Evolutionary conservation across 2,329 filamentous ascomycete species (phyloP), one percentile per base, ranked within the genome.

Genomic region (Penicillium sp.): DNA sequence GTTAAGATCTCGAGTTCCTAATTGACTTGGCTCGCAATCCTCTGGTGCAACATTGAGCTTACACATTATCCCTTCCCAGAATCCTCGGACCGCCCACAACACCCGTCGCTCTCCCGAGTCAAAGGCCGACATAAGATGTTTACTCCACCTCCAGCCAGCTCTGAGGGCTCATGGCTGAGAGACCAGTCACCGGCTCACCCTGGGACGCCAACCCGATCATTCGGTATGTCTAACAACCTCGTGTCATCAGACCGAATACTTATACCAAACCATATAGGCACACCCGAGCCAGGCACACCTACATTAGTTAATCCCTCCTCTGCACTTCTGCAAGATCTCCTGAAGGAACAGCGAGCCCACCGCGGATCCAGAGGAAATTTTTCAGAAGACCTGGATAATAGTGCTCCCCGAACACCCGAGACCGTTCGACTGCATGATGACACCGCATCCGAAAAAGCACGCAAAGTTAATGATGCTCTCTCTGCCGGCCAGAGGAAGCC

Each of bases 261-360:
- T 50, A 64, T 34, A 1, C 3, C 39, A 27, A 21, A 38, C 40
- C n/a, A 38, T 21, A 29, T 47, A 74, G 72, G 59, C 52, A 71
- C 64, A 5, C 65, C 67, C 2, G 72, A 75, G 16, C 55, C 61
- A 4, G 59, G 54, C 14, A 61, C 67, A 10, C 63, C 69, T 2
- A 66, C 71, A 6, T 49, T 73, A 2, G 73, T 76, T 8, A 74
- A 75, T 43, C 74, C 75, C 10, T 69, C 70, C 2, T 77, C 75
- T 1, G 62, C 65, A 18, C 66, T 77, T 3, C 59, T 77, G 18
- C 73, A 77, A 49, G 72, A 69, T 52, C 56, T 76, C 27, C 65
- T 77, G 34, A 75, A 74, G 51, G 74, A 77, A 57, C 73, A 75
- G 49, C 73, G 75, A 11, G 75, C 74, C 5, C 67, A 66, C 49